Percentiles rank a stretch among this genome's conserved stretches.
Conservation (phyloP, 139 green algal genomes). For the Monoraphidium neglectum region DNA sequence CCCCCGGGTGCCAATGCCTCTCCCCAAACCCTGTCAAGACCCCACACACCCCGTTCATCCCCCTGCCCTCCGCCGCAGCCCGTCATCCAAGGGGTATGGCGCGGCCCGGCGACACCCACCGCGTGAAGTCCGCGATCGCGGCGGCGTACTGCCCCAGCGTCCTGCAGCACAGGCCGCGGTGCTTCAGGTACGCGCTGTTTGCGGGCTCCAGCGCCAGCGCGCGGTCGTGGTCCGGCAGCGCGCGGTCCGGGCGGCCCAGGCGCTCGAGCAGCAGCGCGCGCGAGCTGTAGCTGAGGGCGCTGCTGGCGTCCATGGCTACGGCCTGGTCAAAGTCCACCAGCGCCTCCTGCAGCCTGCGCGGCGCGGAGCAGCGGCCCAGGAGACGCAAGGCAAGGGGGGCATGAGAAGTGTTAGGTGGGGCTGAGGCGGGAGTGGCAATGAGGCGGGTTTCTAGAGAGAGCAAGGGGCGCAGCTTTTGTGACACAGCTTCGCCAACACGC, state of each 20-base stretch:
- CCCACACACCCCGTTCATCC: too few species aligned
- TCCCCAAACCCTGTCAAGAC: too few species aligned
- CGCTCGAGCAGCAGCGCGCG: conserved; percentile 54
- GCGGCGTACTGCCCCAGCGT: conserved; percentile 37
- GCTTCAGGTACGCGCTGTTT: conserved; percentile 40
- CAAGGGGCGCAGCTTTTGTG: conserved; percentile 34
- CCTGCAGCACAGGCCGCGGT: conserved; percentile 44
- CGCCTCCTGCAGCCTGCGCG: conserved; percentile 49
- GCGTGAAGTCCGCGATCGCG: conserved; percentile 50
- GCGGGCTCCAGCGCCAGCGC: conserved; percentile 45
- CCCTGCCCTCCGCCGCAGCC: too few species aligned
- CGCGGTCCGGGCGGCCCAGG: conserved; percentile 36
- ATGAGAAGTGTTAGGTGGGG: too few species aligned
- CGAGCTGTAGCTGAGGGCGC: conserved; percentile 45
- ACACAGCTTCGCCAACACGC: conserved; percentile 11
- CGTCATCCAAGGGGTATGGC: too few species aligned
- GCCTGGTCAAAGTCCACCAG: conserved; percentile 59
- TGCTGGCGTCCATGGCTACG: conserved; percentile 40
- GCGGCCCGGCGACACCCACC: too few species aligned
- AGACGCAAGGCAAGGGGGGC: conserved; percentile 16
- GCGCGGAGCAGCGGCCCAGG: not conserved
- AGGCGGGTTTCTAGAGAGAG: too few species aligned
- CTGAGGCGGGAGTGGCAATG: too few species aligned
- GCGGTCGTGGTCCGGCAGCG: conserved; percentile 48
- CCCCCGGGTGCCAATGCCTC: too few species aligned